Evolutionary conservation across 2,329 filamentous ascomycete species (phyloP).

Genomic region (Ophiocordyceps camponoti-floridani): DNA sequence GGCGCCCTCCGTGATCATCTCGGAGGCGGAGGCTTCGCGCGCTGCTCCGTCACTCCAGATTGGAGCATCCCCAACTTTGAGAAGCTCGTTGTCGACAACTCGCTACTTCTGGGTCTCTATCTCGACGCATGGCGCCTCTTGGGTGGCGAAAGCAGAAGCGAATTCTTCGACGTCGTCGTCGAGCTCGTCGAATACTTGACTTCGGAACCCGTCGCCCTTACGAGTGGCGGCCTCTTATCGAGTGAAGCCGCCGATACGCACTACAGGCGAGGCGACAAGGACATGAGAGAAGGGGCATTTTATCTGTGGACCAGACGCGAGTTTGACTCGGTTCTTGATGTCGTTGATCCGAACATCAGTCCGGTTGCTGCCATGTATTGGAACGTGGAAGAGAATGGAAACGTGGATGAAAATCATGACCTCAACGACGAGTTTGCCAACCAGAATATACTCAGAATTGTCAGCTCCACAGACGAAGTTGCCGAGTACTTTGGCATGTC

Average conservation of each 20-base stretch:
- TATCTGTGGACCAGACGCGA: conserved; percentile 89
- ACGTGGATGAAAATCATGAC: conserved; percentile 67
- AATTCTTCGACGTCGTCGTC: conserved; percentile 61
- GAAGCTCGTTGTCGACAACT: conserved; percentile 91
- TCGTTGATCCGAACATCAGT: conserved; percentile 35
- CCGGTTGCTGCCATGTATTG: conserved; percentile 69
- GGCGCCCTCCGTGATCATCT: conserved; percentile 38
- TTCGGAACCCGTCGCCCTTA: conserved; percentile 45
- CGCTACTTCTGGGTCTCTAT: conserved; percentile 67
- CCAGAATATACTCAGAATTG: conserved; percentile 71
- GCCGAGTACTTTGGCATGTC: conserved; percentile 58
- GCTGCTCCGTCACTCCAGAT: conserved; percentile 79
- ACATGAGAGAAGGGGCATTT: conserved; percentile 81
- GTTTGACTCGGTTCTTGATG: conserved; percentile 52
- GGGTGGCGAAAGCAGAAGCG: conserved; percentile 34
- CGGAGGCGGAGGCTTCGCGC: conserved; percentile 34
- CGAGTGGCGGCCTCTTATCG: conserved; percentile 62
- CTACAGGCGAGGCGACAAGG: conserved; percentile 52
- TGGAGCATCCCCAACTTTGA: conserved; percentile 96
- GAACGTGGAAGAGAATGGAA: conserved; percentile 69
- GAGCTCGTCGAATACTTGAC: conserved; percentile 81
- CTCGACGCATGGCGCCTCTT: conserved; percentile 63
- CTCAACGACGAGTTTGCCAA: conserved; percentile 88
- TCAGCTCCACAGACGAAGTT: conserved; percentile 48
- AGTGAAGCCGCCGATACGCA: conserved; percentile 83